Percentiles rank a stretch among this genome's conserved stretches.
phyloP scores from a whole-genome alignment of 306 rosid genomes.

The Delonix regia region DNA sequence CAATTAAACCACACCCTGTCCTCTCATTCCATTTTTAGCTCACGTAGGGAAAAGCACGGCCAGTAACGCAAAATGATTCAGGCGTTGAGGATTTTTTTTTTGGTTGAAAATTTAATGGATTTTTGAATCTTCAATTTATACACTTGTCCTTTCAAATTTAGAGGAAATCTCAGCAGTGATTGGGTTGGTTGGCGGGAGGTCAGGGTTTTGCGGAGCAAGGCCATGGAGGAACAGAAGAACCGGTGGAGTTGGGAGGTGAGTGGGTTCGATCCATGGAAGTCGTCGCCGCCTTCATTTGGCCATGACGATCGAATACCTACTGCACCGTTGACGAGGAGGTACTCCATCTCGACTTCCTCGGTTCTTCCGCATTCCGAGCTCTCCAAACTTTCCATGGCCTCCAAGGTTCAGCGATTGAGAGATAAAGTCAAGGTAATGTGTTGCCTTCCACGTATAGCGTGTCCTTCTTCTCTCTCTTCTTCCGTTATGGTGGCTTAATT shows the following conservation, averaged over 20 bases:
- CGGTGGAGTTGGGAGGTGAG: slow-evolving; percentile 86
- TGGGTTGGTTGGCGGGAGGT: not conserved
- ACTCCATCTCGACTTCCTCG: slow-evolving; percentile 59
- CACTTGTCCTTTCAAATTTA: not conserved
- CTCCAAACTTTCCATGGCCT: slow-evolving; percentile 48
- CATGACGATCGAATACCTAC: slow-evolving; percentile 47
- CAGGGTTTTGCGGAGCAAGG: slow-evolving; percentile 36
- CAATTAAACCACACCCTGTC: not conserved
- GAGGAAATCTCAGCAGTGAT: slow-evolving; percentile 23
- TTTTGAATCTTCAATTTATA: not conserved
- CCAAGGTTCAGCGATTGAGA: slow-evolving; percentile 66
- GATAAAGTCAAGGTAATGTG: slow-evolving; percentile 70
- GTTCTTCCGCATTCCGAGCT: slow-evolving; percentile 55
- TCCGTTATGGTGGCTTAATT: not conserved
- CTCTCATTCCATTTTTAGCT: not conserved
- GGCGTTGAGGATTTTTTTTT: not conserved
- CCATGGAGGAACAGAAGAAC: slow-evolving; percentile 73
- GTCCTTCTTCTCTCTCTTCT: not conserved
- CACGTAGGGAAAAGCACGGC: not conserved
- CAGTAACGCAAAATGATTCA: not conserved
- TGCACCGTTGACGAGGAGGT: slow-evolving; percentile 55
- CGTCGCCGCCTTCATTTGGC: slow-evolving; percentile 50
- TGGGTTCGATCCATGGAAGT: slow-evolving; percentile 78
- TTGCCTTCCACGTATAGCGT: slow-evolving; percentile 14
- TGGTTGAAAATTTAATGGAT: not conserved